Conservation (phyloP, 2,329 filamentous ascomycete species). For the Pseudocercospora vitis region DNA sequence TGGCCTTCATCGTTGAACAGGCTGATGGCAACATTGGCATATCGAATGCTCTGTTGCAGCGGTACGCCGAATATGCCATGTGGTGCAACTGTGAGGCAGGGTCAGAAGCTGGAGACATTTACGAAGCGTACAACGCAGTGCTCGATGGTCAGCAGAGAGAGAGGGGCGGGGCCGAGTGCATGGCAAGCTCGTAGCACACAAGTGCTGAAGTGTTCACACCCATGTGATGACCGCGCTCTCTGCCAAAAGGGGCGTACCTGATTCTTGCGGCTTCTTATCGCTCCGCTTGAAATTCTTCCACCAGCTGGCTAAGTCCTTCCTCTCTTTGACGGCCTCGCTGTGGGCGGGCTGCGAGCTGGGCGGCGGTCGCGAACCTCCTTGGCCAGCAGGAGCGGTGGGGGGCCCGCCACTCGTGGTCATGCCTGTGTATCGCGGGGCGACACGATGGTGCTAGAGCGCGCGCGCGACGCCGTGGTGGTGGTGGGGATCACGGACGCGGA, state of each 20-base stretch:
- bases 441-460: conserved; percentile 28
- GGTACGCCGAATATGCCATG: conserved; percentile 93
- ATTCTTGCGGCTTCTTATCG: conserved; percentile 61
- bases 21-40: conserved; percentile 97
- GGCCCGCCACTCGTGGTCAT: conserved; percentile 45
- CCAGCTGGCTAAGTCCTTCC: conserved; percentile 89
- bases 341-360: conserved; percentile 45
- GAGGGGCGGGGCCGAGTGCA: neutral
- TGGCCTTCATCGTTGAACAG: conserved; percentile 87
- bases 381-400: conserved; percentile 45
- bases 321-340: conserved; percentile 71
- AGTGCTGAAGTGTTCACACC: too few relatives aligned
- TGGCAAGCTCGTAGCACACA: too few relatives aligned
- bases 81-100: conserved; percentile 38
- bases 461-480: conserved; percentile 19
- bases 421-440: conserved; percentile 25
- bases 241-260: conserved; percentile 50
- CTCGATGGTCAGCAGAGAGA: neutral
- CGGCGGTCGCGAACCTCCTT: conserved; percentile 45
- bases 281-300: conserved; percentile 90
- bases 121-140: neutral
- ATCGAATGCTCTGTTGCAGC: conserved; percentile 89
- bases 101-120: conserved; percentile 16
- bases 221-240: neutral
- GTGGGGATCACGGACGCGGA: too few relatives aligned